Conservation (phyloP, 1,139 yeast species). For the Hanseniaspora gamundiae region DNA sequence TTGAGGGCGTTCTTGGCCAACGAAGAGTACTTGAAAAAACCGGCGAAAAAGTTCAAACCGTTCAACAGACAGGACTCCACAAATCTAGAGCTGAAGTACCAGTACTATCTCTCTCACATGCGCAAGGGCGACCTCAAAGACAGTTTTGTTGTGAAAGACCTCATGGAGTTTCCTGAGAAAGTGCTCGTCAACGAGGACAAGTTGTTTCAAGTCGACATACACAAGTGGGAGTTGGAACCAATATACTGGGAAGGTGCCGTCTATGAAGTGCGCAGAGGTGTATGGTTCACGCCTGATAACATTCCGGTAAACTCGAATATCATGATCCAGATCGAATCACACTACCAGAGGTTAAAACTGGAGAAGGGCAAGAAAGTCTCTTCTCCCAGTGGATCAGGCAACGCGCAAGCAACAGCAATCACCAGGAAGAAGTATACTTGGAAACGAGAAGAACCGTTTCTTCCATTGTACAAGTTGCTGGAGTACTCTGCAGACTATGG, state of each 20-base stretch:
- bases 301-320: conserved; percentile 43
- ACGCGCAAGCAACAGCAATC: no score
- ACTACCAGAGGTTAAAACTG: conserved; percentile 26
- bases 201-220: conserved; percentile 58
- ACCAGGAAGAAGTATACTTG: neutral
- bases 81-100: conserved; percentile 43
- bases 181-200: conserved; percentile 68
- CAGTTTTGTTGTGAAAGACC: neutral
- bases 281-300: conserved; percentile 64
- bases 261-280: conserved; percentile 73
- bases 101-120: conserved; percentile 8
- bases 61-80: conserved; percentile 54
- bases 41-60: conserved; percentile 55
- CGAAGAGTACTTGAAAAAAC: conserved; percentile 35
- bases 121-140: conserved; percentile 3
- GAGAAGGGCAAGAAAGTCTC: neutral
- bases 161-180: conserved; percentile 6
- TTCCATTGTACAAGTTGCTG: neutral
- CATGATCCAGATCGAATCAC: conserved; percentile 48
- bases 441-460: neutral
- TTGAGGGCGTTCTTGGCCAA: conserved; percentile 36
- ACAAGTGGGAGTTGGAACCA: conserved; percentile 44
- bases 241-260: conserved; percentile 85
- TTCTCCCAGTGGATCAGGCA: no score
- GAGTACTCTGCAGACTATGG: conserved; percentile 1